phyloP scores from a whole-genome alignment of 2,329 filamentous ascomycete genomes.

The Dactylellina parvicollis region DNA sequence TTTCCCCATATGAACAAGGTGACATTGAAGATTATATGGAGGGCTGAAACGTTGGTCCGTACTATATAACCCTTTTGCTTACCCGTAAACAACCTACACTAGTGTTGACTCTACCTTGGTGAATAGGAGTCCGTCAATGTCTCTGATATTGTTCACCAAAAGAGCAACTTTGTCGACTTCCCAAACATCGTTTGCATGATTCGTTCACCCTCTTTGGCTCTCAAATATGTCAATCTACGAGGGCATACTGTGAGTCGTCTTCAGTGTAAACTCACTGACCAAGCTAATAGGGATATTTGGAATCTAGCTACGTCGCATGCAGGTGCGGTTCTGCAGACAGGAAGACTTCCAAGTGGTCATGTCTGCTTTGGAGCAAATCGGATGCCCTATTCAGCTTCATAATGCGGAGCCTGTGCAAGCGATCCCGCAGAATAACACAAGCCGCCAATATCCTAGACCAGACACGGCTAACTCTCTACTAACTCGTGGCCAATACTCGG shows the following conservation, averaged over 20 bases:
- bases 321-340: slow-evolving; percentile 40
- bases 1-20: slow-evolving; percentile 41
- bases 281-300: background rate
- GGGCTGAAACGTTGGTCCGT: slow-evolving; percentile 46
- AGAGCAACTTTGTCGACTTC: slow-evolving; percentile 17
- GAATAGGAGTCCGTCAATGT: slow-evolving; percentile 34
- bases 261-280: background rate
- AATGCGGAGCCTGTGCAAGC: slow-evolving; percentile 19
- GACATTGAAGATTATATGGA: slow-evolving; percentile 45
- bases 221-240: slow-evolving; percentile 43
- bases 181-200: slow-evolving; percentile 50
- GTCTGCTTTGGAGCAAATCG: slow-evolving; percentile 22
- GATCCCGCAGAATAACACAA: slow-evolving; percentile 6
- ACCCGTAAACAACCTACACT: background rate
- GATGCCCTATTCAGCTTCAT: slow-evolving; percentile 44
- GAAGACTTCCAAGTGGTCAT: slow-evolving; percentile 40
- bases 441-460: slow-evolving; percentile 4
- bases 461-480: slow-evolving; percentile 27
- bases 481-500: slow-evolving; percentile 20
- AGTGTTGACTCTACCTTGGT: background rate
- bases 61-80: background rate
- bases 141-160: slow-evolving; percentile 38
- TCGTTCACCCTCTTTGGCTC: slow-evolving; percentile 33
- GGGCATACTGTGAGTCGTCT: slow-evolving; percentile 24
- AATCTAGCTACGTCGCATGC: slow-evolving; percentile 35